Evolutionary conservation across 805 yeast species (phyloP).

Genomic region (Wickerhamomyces bovis): DNA sequence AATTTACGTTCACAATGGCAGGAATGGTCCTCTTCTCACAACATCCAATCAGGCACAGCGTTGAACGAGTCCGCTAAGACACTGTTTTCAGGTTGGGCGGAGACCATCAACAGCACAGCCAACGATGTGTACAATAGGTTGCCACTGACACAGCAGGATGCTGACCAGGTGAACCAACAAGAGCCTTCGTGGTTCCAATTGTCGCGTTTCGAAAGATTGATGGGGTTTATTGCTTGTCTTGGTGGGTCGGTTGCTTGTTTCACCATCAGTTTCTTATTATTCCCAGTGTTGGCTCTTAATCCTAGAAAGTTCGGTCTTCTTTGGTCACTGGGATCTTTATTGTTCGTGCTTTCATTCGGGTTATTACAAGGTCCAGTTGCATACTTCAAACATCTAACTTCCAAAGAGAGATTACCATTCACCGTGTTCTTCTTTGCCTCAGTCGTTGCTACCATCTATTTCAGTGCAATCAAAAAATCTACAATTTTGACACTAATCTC

Average conservation of each 20-base stretch:
- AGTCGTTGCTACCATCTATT: slow-evolving; percentile 70
- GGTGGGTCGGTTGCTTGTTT: slow-evolving; percentile 78
- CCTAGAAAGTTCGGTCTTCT: slow-evolving; percentile 87
- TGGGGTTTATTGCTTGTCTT: slow-evolving; percentile 73
- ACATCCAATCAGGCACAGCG: slow-evolving; percentile 19
- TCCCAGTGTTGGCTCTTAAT: slow-evolving; percentile 83
- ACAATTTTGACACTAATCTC: slow-evolving; percentile 72
- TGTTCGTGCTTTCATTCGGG: slow-evolving; percentile 87
- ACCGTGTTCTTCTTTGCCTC: slow-evolving; percentile 76
- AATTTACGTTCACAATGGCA: slow-evolving; percentile 33
- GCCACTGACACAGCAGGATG: slow-evolving; percentile 55
- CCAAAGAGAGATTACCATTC: slow-evolving; percentile 74
- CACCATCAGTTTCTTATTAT: slow-evolving; percentile 69
- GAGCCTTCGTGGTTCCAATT: slow-evolving; percentile 76
- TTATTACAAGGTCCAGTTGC: slow-evolving; percentile 88
- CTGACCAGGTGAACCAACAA: slow-evolving; percentile 33
- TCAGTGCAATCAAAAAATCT: slow-evolving; percentile 60
- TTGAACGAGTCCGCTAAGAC: slow-evolving; percentile 31
- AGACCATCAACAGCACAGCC: slow-evolving; percentile 32
- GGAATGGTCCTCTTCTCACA: slow-evolving; percentile 31
- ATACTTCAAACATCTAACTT: slow-evolving; percentile 65
- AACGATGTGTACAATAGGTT: slow-evolving; percentile 58
- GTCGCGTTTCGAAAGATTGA: slow-evolving; percentile 72
- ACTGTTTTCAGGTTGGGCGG: slow-evolving; percentile 33
- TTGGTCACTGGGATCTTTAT: slow-evolving; percentile 88